Evolutionary conservation across 805 yeast species (phyloP), one percentile per base, ranked within the genome.

Genomic region (Hanseniaspora guilliermondii): DNA sequence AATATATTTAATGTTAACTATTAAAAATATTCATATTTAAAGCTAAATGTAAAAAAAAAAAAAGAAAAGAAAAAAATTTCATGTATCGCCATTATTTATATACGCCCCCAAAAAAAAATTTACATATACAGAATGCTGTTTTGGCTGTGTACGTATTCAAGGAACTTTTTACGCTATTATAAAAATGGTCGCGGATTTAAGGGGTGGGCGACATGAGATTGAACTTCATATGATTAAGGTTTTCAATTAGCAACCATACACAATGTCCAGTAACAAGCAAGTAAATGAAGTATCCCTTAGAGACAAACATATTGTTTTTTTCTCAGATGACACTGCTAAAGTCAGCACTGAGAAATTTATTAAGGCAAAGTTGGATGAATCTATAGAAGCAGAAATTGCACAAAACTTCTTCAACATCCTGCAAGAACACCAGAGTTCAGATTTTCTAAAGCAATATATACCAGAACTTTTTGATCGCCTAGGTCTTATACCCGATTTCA

Each of bases 321-420:
- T 49, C 17, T 49, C 53, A n/a, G 53, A 49, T 49, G 44, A 49
- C 24, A 14, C 42, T 14, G 38, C 27, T 33, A 42, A 42, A 17
- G 27, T 49, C 4, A 49, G 19, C 25, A 41, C 45, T 11, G 47
- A 41, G 22, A 49, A 22, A 33, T 21, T 36, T 6, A 24, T 49
- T 3, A 49, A 25, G 30, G 35, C 46, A 35, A 25, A 33, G 25
- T 21, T 49, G 19, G 53, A 49, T 25, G 27, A 24, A 11, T 22
- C 21, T 33, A 49, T 49, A 4, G 53, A 49, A 42, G 30, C 30
- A 24, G 53, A 49, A n/a, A 38, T 49, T 22, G 53, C 53, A 2
- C 48, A 49, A 12, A 21, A 4, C n/a, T 49, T 49, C 21, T 49
- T 49, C 19, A 35, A 49, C 14, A 39, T 49, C 1, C n/a, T 49